phyloP scores from a whole-genome alignment of 2,329 filamentous ascomycete genomes.

The Aspergillus melleus region DNA sequence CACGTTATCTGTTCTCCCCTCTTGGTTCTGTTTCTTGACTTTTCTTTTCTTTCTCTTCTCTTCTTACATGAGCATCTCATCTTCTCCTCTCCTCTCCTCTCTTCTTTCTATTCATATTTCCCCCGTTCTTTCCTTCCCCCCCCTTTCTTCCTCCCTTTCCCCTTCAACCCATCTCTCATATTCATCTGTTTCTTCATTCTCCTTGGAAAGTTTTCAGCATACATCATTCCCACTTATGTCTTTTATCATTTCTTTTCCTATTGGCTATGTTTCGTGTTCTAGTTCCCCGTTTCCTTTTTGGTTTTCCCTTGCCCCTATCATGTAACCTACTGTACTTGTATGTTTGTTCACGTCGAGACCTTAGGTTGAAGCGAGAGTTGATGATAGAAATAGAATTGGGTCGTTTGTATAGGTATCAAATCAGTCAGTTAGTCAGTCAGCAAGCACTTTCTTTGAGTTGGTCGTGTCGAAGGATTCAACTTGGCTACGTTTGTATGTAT shows the following conservation, averaged over 20 bases:
- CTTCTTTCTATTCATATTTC: not conserved
- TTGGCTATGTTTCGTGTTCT: not conserved
- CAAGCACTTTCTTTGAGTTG: too few relatives aligned
- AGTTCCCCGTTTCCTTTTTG: not conserved
- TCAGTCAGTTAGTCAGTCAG: too few relatives aligned
- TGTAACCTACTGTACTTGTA: slow-evolving; percentile 34
- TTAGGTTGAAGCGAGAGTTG: slow-evolving; percentile 15
- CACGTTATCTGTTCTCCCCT: slow-evolving; percentile 1
- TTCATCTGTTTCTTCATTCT: slow-evolving; percentile 3
- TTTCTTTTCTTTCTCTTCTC: not conserved
- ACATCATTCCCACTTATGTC: slow-evolving; percentile 12
- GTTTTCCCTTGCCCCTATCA: slow-evolving; percentile 3
- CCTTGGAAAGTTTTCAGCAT: slow-evolving; percentile 3
- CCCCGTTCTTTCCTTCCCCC: not conserved
- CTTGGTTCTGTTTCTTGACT: not conserved
- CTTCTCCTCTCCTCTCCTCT: not conserved
- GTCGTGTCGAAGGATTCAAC: too few relatives aligned
- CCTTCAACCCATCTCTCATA: not conserved
- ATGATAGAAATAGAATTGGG: slow-evolving; percentile 29
- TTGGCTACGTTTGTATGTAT: too few relatives aligned
- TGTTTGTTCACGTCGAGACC: slow-evolving; percentile 17
- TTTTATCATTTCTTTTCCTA: not conserved
- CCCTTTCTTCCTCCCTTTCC: not conserved
- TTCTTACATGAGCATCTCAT: too few relatives aligned
- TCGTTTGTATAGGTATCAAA: slow-evolving; percentile 13